Base-by-base conservation (phyloP, 2,329 filamentous ascomycete species). In the Fonsecaea pedrosoi region DNA sequence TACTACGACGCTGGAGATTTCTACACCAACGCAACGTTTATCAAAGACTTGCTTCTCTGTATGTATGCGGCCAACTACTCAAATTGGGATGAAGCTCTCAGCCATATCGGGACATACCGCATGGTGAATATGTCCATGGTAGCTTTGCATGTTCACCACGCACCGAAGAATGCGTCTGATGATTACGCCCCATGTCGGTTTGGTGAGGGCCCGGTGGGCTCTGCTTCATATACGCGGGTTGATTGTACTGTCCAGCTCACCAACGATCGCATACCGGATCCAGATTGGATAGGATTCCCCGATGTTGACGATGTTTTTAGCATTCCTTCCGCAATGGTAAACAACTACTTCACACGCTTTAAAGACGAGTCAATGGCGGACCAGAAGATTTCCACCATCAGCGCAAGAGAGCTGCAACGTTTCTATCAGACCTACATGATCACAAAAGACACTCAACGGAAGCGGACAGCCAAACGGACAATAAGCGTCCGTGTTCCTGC, bases 401-500 rank as follows among this genome's bases (percentile, higher is more conserved):
- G 18, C 3, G 53, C 57, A 10, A 53, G 56, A 18, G 62, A 66
- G 5, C 21, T 70, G 10, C 57, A 65, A n/a, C 55, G 58, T 5
- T 59, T 65, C 50, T 65, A 65, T 35, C 68, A 68, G 54, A 55
- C 45, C 35, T 68, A 61, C 50, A 56, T 62, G 54, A 50, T 61
- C 30, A 59, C 57, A 13, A 64, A 68, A 37, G 68, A 66, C 53
- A 68, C 62, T n/a, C 55, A 59, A 37, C 48, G 32, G 9, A 54
- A 35, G 45, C 38, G 35, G 15, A 25, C 58, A 18, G 34, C 53
- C 10, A 15, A 6, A 45, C 48, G 56, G 8, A 54, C 25, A 8
- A 55, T 68, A 18, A 66, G 63, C 54, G 65, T 70, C 25, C 40
- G 37, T 21, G 59, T 65, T 10, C 15, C 38, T 40, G 50, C 54